phyloP scores from a whole-genome alignment of 2,329 filamentous ascomycete species.

The Rhynchosporium graminicola region DNA sequence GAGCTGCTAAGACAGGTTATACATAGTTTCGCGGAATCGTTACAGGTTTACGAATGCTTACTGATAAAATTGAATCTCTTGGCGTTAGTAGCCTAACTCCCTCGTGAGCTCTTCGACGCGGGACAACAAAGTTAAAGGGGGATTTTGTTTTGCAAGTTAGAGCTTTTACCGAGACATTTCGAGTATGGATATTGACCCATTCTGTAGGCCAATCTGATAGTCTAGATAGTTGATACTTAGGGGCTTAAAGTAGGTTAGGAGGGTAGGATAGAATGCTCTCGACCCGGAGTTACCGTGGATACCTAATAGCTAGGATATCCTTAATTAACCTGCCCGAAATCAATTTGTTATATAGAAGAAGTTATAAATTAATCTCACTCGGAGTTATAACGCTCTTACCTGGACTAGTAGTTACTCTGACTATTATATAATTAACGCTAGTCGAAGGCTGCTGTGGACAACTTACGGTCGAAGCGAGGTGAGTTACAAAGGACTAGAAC shows the following conservation, averaged over 20 bases:
- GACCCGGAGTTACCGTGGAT: background rate
- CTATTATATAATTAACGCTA: background rate
- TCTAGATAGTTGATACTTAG: constrained; percentile 24
- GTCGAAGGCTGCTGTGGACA: background rate
- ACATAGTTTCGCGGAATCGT: constrained; percentile 26
- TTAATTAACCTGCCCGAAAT: background rate
- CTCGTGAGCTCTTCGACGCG: constrained; percentile 29
- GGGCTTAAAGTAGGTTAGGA: constrained; percentile 14
- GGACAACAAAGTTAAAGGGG: constrained; percentile 11
- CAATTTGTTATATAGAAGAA: background rate
- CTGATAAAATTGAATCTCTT: constrained; percentile 29
- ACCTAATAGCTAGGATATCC: constrained; percentile 15
- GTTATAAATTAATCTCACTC: constrained; percentile 1
- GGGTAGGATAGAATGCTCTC: constrained; percentile 4
- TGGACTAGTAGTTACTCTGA: background rate
- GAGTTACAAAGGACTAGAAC: background rate
- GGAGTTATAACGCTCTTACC: constrained; percentile 1
- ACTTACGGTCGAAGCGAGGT: constrained; percentile 1
- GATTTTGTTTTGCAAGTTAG: constrained; percentile 22
- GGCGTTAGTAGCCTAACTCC: constrained; percentile 23
- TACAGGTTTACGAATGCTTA: constrained; percentile 27
- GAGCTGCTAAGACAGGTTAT: constrained; percentile 27
- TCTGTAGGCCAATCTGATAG: constrained; percentile 23
- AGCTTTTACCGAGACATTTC: constrained; percentile 22
- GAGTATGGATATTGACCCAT: constrained; percentile 25